Conservation (phyloP, 495 filamentous ascomycete species). For the Penicillium herquei region DNA sequence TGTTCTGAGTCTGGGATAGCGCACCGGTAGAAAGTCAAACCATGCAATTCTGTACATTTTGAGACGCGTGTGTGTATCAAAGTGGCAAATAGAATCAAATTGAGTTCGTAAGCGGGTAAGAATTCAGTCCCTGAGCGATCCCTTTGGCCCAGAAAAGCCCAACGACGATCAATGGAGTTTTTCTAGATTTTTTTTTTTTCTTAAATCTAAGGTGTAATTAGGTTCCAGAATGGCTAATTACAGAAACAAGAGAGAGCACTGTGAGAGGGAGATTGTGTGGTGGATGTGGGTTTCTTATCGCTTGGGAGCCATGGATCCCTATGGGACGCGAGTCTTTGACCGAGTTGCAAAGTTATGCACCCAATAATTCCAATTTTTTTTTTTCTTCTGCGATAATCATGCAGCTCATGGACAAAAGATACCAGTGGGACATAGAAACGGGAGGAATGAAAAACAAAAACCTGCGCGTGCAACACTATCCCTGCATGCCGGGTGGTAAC, state of each 20-base stretch:
- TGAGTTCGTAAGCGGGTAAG: conserved; percentile 5
- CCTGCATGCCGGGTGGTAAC: conserved; percentile 30
- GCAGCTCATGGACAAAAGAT: conserved; percentile 2
- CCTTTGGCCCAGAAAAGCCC: neutral
- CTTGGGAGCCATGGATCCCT: conserved; percentile 2
- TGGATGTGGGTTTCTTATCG: neutral
- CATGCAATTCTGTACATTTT: conserved; percentile 8
- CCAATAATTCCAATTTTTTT: neutral
- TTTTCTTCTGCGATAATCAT: too few relatives aligned
- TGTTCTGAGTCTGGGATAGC: conserved; percentile 13
- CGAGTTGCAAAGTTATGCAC: neutral
- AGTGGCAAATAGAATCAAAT: conserved; percentile 5
- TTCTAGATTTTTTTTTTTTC: neutral
- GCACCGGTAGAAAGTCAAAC: conserved; percentile 16
- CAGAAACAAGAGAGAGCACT: neutral
- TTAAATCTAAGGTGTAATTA: neutral
- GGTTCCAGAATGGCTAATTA: neutral
- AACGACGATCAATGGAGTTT: conserved; percentile 9
- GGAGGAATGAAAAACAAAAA: conserved; percentile 28
- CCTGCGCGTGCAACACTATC: conserved; percentile 20
- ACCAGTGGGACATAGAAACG: conserved; percentile 19
- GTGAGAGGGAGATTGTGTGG: neutral
- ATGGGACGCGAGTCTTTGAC: neutral
- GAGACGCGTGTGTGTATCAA: conserved; percentile 6
- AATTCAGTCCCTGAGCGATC: conserved; percentile 1